Base-by-base conservation (phyloP, 176 grass and related monocot species). In the Paspalum vaginatum region DNA sequence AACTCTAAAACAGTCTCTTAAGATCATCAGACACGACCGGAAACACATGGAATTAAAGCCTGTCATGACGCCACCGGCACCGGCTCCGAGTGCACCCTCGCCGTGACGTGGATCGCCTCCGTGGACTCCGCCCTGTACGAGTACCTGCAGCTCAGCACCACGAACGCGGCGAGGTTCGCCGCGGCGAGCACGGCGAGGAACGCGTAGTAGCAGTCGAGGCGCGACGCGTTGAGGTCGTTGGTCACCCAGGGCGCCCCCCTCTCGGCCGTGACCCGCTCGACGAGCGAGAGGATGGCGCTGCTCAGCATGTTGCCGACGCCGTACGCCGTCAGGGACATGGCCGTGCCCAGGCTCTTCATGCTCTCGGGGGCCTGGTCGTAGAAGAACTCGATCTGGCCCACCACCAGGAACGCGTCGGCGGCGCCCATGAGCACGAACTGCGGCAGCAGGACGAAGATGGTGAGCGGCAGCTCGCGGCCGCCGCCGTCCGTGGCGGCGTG, bases 351-450 rank as follows among this genome's bases (percentile, higher is more conserved):
- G 69, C 92, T 95, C 81, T 95, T 98, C 92, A 95, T 93, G 86
- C 90, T 91, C 26, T 91, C 91, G 8, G 94, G 94, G 15, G 94
- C 83, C 91, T 97, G 91, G 86, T 97, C 91, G 66, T 94, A 97
- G 87, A 97, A 97, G 68, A 97, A 94, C 75, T 97, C 94, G 17
- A 89, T 80, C 79, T 72, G 69, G 0, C 89, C 91, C 4, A 85
- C 87, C 7, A 87, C 55, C 61, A 95, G 44, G 50, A 98, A 84
- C 5, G 95, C 81, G 63, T 98, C 92, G 9, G 92, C 81, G 6
- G 77, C 71, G 38, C 92, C 92, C 90, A 98, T 89, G 5, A 98
- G 81, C 78, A 95, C 78, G 83, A 91, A 98, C 83, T 98, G 95
- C 59, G 92, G 90, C 6, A 98, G 61, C 32, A 98, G 86, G 2